A percentile compares a stretch with the other conserved stretches of the same genome.
Evolutionary conservation across 176 grass and related monocot species (phyloP).

Genomic region (Carex myosuroides): DNA sequence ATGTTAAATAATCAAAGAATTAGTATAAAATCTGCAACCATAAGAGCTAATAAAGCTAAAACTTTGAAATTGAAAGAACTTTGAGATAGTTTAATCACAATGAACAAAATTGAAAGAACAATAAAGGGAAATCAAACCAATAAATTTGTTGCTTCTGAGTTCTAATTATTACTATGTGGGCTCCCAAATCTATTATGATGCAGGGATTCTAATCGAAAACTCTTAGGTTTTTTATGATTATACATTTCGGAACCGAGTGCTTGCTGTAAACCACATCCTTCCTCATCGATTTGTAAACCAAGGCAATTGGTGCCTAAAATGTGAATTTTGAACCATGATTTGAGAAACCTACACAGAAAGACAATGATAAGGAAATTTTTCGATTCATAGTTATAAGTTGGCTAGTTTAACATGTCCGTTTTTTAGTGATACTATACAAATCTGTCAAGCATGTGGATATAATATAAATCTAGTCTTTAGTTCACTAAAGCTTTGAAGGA

Average conservation of each 20-base stretch:
- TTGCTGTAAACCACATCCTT: not conserved
- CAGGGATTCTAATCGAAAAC: not conserved
- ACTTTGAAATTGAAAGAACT: not conserved
- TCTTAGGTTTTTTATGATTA: not conserved
- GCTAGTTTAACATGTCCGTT: not conserved
- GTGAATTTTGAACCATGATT: not conserved
- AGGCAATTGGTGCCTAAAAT: not conserved
- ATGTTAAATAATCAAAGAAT: not conserved
- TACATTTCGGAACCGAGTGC: not conserved
- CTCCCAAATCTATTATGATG: not conserved
- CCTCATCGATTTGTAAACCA: not conserved
- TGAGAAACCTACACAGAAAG: not conserved
- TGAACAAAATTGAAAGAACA: not conserved
- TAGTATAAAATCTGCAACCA: not conserved
- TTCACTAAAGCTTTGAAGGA: not conserved
- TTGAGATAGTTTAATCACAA: not conserved
- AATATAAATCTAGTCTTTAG: not conserved
- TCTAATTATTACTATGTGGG: not conserved
- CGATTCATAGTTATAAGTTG: not conserved
- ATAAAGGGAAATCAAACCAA: not conserved
- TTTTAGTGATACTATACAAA: not conserved
- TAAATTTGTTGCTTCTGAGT: not conserved
- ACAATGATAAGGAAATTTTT: not conserved
- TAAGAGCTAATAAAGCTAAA: not conserved
- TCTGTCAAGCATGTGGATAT: slow-evolving; percentile 12